These are phyloP conservation scores for Boletellus sp. DNA, from an alignment of 1,284 basidiomycete species.

Conservation along the genomic window DNA sequence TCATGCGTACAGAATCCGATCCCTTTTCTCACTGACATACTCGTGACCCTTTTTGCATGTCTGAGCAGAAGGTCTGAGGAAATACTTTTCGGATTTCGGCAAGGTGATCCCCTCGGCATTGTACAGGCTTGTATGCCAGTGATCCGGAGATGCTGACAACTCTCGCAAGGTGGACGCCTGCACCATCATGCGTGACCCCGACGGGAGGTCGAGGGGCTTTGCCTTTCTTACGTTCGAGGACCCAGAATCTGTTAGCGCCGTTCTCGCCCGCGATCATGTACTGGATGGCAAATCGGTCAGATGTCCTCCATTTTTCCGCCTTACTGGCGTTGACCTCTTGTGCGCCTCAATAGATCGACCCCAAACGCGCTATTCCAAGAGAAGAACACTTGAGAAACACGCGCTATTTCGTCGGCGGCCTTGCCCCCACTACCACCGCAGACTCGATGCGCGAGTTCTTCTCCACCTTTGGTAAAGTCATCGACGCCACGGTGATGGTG, in stretches of 20 bases:
- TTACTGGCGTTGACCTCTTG: conserved; percentile 3
- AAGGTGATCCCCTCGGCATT: conserved; percentile 43
- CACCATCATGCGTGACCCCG: conserved; percentile 93
- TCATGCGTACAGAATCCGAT: conserved; percentile 36
- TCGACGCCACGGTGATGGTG: conserved; percentile 92
- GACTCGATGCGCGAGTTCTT: conserved; percentile 83
- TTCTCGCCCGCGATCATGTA: conserved; percentile 81
- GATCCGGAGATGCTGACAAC: conserved; percentile 13
- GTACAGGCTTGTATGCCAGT: neutral
- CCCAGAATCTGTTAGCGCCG: conserved; percentile 73
- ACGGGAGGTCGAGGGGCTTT: conserved; percentile 89
- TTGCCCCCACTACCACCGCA: conserved; percentile 75
- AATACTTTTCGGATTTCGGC: conserved; percentile 71
- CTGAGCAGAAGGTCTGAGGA: conserved; percentile 61
- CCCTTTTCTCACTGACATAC: conserved; percentile 37
- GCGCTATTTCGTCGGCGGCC: conserved; percentile 87
- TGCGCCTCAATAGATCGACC: conserved; percentile 73
- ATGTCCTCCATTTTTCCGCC: conserved; percentile 14
- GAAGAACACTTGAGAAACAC: conserved; percentile 80
- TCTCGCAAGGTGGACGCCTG: conserved; percentile 73
- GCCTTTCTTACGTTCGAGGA: conserved; percentile 94
- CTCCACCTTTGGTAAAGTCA: conserved; percentile 72
- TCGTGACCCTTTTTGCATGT: conserved; percentile 26
- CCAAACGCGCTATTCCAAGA: conserved; percentile 90
- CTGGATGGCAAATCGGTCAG: conserved; percentile 87